Percentiles rank a stretch among this genome's conserved stretches.
Evolutionary conservation across 345 rosid species (phyloP).

Genomic region (Kernera saxatilis): DNA sequence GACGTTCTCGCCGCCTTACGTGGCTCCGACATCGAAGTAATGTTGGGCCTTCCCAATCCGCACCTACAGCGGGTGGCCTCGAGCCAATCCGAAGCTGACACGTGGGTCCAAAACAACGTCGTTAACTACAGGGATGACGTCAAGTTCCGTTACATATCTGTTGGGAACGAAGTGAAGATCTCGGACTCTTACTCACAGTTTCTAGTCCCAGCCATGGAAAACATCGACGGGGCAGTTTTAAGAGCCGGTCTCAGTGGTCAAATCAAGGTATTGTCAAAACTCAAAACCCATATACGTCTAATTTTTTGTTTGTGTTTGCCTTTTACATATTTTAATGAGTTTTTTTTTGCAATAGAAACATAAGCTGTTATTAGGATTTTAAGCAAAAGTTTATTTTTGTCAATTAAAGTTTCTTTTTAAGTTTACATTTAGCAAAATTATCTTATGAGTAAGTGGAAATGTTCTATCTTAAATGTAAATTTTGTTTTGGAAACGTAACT

Average conservation of each 20-base stretch:
- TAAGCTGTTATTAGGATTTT: background rate
- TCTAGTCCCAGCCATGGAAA: conserved; percentile 32
- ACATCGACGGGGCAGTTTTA: conserved; percentile 21
- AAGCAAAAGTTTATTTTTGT: too few species aligned
- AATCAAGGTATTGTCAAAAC: conserved; percentile 3
- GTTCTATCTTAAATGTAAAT: too few species aligned
- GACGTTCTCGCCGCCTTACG: conserved; percentile 42
- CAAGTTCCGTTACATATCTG: conserved; percentile 47
- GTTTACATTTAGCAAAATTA: background rate
- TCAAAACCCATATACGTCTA: background rate
- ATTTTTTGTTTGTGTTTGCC: background rate
- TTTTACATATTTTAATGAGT: background rate
- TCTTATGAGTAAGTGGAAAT: background rate
- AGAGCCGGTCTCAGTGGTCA: conserved; percentile 24
- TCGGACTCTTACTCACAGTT: conserved; percentile 15
- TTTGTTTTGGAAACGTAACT: background rate
- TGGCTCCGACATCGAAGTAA: conserved; percentile 46
- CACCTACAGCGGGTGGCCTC: conserved; percentile 33
- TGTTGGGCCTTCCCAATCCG: conserved; percentile 40
- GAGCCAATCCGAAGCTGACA: conserved; percentile 38
- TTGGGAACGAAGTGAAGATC: conserved; percentile 54
- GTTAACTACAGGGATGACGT: conserved; percentile 28
- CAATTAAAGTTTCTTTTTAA: background rate
- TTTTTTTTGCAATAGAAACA: background rate
- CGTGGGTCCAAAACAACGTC: conserved; percentile 48